Evolutionary conservation across 129 eudicot genomes (phyloP).

Genomic region (Chrysanthemum lavandulifolium): DNA sequence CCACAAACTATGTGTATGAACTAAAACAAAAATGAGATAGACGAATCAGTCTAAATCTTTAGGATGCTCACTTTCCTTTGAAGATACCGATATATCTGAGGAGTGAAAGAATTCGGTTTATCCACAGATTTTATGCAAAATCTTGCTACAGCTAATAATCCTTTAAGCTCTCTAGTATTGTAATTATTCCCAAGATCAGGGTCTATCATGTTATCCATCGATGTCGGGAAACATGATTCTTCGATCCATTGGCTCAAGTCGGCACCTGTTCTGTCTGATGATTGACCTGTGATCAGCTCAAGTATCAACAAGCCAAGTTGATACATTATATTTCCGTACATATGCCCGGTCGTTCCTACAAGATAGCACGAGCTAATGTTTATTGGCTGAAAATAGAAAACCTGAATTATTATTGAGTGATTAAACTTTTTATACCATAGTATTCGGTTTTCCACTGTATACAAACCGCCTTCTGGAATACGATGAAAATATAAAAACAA

Average conservation of each 20-base stretch:
- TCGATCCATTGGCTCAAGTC: constrained; percentile 77
- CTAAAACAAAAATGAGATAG: neutral
- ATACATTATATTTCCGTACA: constrained; percentile 48
- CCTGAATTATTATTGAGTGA: neutral
- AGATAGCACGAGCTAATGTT: neutral
- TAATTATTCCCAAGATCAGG: constrained; percentile 85
- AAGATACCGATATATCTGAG: constrained; percentile 74
- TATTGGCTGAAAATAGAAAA: neutral
- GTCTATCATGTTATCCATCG: constrained; percentile 75
- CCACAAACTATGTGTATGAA: neutral
- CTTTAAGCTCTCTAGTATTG: constrained; percentile 61
- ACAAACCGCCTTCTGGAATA: no score
- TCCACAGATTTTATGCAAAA: constrained; percentile 63
- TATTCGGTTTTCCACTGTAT: no score
- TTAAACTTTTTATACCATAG: neutral
- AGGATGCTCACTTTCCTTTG: constrained; percentile 58
- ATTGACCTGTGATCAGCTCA: constrained; percentile 87
- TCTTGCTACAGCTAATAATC: constrained; percentile 72
- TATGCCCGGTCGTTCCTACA: constrained; percentile 44
- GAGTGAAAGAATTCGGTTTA: constrained; percentile 50
- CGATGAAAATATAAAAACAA: no score
- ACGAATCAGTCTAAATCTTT: constrained; percentile 12
- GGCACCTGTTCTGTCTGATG: constrained; percentile 55
- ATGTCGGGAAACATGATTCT: constrained; percentile 45
- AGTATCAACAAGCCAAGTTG: constrained; percentile 78